These are phyloP conservation scores for Trichosanthes cucumerina DNA, from an alignment of 306 rosid genomes.

Conservation along the genomic window DNA sequence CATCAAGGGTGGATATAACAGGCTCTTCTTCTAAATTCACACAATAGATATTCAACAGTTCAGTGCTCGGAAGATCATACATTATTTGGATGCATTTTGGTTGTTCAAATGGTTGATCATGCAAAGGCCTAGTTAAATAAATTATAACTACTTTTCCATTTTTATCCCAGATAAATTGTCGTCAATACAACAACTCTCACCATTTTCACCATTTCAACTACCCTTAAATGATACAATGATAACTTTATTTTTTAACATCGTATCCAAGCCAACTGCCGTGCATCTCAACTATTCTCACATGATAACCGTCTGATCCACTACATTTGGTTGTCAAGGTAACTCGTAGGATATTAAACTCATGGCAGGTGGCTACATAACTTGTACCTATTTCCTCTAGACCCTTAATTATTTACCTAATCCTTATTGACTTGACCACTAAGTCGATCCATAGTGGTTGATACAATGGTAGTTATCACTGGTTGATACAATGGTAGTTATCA, in stretches of 20 bases:
- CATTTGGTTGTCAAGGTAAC: no score
- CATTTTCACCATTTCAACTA: background rate
- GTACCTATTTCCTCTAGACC: no score
- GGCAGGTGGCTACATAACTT: no score
- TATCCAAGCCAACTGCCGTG: no score
- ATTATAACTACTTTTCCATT: background rate
- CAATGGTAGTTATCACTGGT: background rate
- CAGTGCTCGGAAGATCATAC: background rate
- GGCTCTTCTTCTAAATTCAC: conserved; percentile 50
- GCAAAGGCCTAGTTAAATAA: background rate
- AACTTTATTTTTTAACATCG: no score
- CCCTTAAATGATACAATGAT: background rate
- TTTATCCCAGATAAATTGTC: background rate
- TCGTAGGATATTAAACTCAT: no score
- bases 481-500: background rate
- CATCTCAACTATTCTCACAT: no score
- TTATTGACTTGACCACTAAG: no score
- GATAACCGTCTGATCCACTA: no score
- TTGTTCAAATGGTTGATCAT: background rate
- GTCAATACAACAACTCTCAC: background rate
- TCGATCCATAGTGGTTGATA: no score
- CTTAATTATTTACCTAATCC: no score
- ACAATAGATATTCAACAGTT: conserved; percentile 13
- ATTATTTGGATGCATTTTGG: conserved; percentile 12
- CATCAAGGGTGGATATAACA: conserved; percentile 47